These are phyloP conservation scores for Leccinum olivaceopallidum DNA, from an alignment of 768 basidiomycete species.

Conservation along the genomic window DNA sequence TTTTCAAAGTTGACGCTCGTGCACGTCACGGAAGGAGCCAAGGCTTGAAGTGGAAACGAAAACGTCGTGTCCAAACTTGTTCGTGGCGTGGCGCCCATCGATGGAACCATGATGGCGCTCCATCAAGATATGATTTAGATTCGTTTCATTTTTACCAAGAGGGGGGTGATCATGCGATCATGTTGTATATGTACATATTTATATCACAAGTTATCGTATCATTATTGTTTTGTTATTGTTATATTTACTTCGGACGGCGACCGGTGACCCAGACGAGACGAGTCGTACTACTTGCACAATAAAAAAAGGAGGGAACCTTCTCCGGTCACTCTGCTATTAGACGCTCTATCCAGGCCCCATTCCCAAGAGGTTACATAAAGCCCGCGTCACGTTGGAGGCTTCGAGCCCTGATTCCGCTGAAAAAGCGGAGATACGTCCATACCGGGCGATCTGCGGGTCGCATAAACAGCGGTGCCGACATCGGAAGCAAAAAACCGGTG, in stretches of 20 bases:
- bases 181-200: neutral
- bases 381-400: neutral
- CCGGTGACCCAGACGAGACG: neutral
- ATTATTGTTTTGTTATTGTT: too few relatives aligned
- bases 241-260: neutral
- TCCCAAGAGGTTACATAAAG: slow-evolving; percentile 1
- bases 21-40: neutral
- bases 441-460: neutral
- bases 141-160: neutral
- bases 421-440: neutral
- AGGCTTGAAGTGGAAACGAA: neutral
- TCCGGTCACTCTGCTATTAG: neutral
- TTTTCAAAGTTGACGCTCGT: neutral
- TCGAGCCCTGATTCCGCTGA: neutral
- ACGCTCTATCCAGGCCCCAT: neutral
- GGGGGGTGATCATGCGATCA: neutral
- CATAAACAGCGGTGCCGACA: slow-evolving; percentile 20
- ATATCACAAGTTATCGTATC: neutral
- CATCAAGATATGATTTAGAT: neutral
- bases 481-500: slow-evolving; percentile 12
- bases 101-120: neutral
- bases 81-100: neutral
- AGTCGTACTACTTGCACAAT: neutral
- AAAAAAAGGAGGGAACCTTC: neutral
- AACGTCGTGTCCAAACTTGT: neutral